Conservation (phyloP, 1,284 basidiomycete species). For the Leccinum fuscescens region DNA sequence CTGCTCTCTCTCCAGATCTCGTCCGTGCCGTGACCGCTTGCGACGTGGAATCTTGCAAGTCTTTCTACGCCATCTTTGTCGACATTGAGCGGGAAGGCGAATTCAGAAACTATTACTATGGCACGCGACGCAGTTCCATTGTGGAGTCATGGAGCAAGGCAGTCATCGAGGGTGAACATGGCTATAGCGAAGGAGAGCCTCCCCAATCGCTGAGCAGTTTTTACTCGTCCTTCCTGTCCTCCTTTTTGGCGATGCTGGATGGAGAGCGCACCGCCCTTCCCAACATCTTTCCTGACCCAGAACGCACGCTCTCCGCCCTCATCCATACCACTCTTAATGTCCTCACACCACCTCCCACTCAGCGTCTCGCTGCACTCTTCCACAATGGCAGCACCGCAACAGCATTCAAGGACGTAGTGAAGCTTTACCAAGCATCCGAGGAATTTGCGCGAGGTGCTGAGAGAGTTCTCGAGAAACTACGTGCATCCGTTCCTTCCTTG, state of each 20-base stretch:
- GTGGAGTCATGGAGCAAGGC: conserved; percentile 68
- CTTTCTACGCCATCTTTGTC: conserved; percentile 83
- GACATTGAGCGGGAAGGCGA: conserved; percentile 88
- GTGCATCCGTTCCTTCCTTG: conserved; percentile 41
- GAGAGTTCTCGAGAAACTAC: conserved; percentile 74
- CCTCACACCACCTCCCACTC: conserved; percentile 77
- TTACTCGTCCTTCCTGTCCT: conserved; percentile 69
- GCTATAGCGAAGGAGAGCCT: conserved; percentile 27
- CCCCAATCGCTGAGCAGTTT: conserved; percentile 56
- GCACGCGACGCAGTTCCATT: conserved; percentile 66
- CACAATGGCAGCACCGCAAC: conserved; percentile 58
- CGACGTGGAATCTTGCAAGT: conserved; percentile 70
- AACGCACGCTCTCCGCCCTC: conserved; percentile 71
- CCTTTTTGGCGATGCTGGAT: conserved; percentile 65
- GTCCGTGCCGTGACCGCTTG: conserved; percentile 77
- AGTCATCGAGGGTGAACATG: conserved; percentile 40
- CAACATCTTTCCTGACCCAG: conserved; percentile 79
- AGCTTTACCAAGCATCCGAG: conserved; percentile 70
- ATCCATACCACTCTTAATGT: conserved; percentile 77
- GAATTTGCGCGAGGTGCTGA: conserved; percentile 74
- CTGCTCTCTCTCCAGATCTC: conserved; percentile 80
- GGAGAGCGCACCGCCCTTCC: conserved; percentile 74
- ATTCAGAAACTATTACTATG: conserved; percentile 92
- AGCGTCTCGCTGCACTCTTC: conserved; percentile 68
- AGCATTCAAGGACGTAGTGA: conserved; percentile 69